These are phyloP conservation scores for Arthrobotrys sinensis DNA, from an alignment of 2,329 filamentous ascomycete species.

Conservation along the genomic window DNA sequence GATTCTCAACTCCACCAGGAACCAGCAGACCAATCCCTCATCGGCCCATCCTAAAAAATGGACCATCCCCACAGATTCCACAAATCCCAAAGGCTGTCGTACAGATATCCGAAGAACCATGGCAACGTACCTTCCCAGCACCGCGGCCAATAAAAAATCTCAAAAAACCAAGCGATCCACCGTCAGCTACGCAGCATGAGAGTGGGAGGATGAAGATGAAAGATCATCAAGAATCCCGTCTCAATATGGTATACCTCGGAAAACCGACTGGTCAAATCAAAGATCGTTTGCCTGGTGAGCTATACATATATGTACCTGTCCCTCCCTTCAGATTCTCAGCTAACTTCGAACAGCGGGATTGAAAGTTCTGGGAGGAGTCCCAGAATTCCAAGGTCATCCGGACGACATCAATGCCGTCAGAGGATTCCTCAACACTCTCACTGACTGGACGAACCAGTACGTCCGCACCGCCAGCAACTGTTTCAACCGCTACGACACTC, in stretches of 20 bases:
- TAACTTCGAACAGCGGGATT: slow-evolving; percentile 24
- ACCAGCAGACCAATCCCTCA: not conserved
- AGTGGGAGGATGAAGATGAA: slow-evolving; percentile 20
- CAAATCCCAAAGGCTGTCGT: not conserved
- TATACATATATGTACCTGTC: not conserved
- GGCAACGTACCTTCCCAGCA: not conserved
- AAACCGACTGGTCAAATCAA: slow-evolving; percentile 7
- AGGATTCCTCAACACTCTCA: slow-evolving; percentile 21
- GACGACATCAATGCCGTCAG: not conserved
- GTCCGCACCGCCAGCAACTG: not conserved
- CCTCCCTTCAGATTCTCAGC: too few species aligned
- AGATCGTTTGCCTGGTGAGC: slow-evolving; percentile 28
- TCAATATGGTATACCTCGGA: slow-evolving; percentile 38
- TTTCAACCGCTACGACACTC: slow-evolving; percentile 1
- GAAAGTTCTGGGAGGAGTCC: slow-evolving; percentile 1
- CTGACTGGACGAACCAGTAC: slow-evolving; percentile 33
- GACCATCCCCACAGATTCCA: not conserved
- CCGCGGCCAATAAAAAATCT: not conserved
- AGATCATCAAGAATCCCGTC: slow-evolving; percentile 13
- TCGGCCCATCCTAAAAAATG: not conserved
- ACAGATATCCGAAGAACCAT: slow-evolving; percentile 7
- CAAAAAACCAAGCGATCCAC: slow-evolving; percentile 13
- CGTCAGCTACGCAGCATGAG: not conserved
- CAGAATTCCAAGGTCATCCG: slow-evolving; percentile 7
- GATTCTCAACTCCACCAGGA: too few species aligned